phyloP scores from a whole-genome alignment of 202 grass and related monocot genomes.

The Carex arenaria region DNA sequence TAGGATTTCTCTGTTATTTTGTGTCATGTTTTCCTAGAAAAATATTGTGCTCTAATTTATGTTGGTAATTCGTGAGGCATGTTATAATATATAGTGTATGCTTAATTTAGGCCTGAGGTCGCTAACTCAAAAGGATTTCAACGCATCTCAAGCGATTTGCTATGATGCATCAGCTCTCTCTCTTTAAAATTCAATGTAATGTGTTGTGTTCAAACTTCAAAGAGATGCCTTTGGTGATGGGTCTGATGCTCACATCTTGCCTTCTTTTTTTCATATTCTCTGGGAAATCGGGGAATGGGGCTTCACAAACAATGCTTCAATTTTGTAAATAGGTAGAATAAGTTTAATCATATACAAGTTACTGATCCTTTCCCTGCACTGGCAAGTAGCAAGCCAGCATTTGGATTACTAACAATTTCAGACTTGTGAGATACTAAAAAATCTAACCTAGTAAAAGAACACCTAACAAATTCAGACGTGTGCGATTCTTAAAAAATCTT shows the following conservation, averaged over 20 bases:
- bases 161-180: neutral
- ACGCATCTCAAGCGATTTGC: conserved; percentile 1
- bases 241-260: neutral
- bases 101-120: conserved; percentile 8
- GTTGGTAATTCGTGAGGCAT: conserved; percentile 5
- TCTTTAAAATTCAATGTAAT: neutral
- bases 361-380: too few species aligned
- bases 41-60: conserved; percentile 16
- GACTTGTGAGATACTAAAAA: too few species aligned
- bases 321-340: neutral
- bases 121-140: conserved; percentile 12
- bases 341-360: neutral
- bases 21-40: conserved; percentile 6
- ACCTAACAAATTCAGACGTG: too few species aligned
- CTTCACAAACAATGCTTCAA: neutral
- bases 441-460: too few species aligned
- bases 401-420: too few species aligned
- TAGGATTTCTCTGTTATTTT: neutral
- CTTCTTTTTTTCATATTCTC: neutral
- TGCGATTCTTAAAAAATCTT: too few species aligned
- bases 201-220: neutral
- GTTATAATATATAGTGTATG: conserved; percentile 2
- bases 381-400: too few species aligned
- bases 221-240: neutral
- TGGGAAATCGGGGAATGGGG: too few species aligned